Base-by-base conservation (phyloP, 2,329 filamentous ascomycete genomes). In the Stachybotrys elegans region DNA sequence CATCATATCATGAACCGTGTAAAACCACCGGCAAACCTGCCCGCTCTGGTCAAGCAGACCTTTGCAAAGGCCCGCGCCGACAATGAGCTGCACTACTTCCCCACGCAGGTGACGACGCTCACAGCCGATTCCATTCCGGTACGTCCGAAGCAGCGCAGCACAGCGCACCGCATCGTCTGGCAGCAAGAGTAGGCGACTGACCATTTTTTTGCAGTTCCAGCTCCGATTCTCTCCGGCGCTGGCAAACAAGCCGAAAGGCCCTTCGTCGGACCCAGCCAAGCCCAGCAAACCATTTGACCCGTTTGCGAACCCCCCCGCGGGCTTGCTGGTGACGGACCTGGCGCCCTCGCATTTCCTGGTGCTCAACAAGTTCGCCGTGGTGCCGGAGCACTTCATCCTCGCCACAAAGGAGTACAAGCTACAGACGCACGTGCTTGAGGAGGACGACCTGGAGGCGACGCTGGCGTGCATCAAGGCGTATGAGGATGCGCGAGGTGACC, bases 331-430 rank as follows among this genome's bases (percentile, higher is more conserved):
- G 35, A 61, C 74, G 14, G 60, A 62, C 21, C 56, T 86, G 7
- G 68, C 68, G 2, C 67, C 78, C 1, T 61, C 67, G 8, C 84
- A 89, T 60, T 72, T 75, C 46, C 71, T 88, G 34, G 78, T 89
- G 2, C 68, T 89, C 32, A 89, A 89, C 70, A 89, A 88, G 61
- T 89, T 85, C 54, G 83, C 85, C 40, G 66, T 89, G 40, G 82
- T 86, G 25, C 75, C 78, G 0, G 74, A 82, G 54, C 85, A 89
- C 64, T 86, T 86, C 58, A 86, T 89, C 52, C 72, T 89, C 39
- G 77, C 80, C 0, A 89, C 85, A 0, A 76, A 66, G n/a, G 61
- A 66, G 1, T 81, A 82, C 58, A 77, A 79, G 57, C 66, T 69
- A n/a, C 85, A 89, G 68, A 81, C 78, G 2, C 69, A 84, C 51